A percentile compares a stretch with the other conserved stretches of the same genome.
Evolutionary conservation across 2,329 filamentous ascomycete genomes (phyloP).

Genomic region (Bimuria novae-zelandiae): DNA sequence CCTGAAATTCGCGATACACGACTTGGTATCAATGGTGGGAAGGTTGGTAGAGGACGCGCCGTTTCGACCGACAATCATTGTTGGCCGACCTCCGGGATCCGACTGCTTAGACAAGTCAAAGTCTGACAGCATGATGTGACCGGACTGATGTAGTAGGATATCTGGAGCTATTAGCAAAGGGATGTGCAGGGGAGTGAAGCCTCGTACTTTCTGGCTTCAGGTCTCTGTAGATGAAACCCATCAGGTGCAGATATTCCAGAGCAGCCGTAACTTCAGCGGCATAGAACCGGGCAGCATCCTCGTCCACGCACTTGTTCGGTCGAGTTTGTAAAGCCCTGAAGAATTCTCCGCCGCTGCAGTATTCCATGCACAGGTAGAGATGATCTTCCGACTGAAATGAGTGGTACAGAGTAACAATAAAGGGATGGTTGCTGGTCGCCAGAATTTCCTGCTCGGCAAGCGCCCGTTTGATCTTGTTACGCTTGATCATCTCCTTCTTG

Average conservation of each 20-base stretch:
- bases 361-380: conserved; percentile 99
- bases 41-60: conserved; percentile 84
- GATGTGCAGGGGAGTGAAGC: conserved; percentile 1
- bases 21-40: conserved; percentile 97
- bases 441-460: conserved; percentile 97
- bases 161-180: conserved; percentile 62
- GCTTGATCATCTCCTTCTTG: conserved; percentile 99
- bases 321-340: conserved; percentile 95
- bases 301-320: conserved; percentile 94
- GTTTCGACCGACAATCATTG: conserved; percentile 89
- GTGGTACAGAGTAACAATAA: conserved; percentile 98
- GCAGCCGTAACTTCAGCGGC: conserved; percentile 97
- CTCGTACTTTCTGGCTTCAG: conserved; percentile 91
- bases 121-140: conserved; percentile 99
- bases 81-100: conserved; percentile 90
- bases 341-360: conserved; percentile 98
- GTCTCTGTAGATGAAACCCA: conserved; percentile 99
- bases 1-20: conserved; percentile 96
- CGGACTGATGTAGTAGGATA: conserved; percentile 97
- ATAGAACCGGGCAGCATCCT: conserved; percentile 96
- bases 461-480: conserved; percentile 99
- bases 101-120: conserved; percentile 99
- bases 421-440: conserved; percentile 97
- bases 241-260: conserved; percentile 93
- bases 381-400: conserved; percentile 99